Evolutionary conservation across 306 rosid genomes (phyloP).

Genomic region (Cicer bijugum): DNA sequence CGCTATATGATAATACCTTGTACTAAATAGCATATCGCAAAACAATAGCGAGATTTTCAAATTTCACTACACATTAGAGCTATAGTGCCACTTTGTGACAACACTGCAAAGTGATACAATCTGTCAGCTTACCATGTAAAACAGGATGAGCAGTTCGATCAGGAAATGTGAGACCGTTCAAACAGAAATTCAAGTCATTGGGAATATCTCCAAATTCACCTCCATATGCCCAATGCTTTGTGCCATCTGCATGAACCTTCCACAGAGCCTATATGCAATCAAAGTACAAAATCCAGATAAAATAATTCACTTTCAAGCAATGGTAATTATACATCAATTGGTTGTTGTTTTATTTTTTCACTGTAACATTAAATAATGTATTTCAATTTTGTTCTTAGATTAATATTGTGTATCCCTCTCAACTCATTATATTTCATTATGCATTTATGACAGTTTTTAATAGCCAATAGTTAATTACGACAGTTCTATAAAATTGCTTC

Average conservation of each 20-base stretch:
- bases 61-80: too few relatives aligned
- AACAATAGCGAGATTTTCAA: too few relatives aligned
- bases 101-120: background rate
- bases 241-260: constrained; percentile 62
- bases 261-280: constrained; percentile 60
- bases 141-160: constrained; percentile 97
- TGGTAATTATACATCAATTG: constrained; percentile 34
- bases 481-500: too few relatives aligned
- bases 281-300: constrained; percentile 12
- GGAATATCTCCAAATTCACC: constrained; percentile 94
- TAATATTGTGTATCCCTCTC: too few relatives aligned
- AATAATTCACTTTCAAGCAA: constrained; percentile 23
- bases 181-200: constrained; percentile 88
- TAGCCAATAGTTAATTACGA: too few relatives aligned
- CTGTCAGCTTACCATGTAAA: constrained; percentile 64
- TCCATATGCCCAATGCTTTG: constrained; percentile 93
- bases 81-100: too few relatives aligned
- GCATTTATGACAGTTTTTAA: too few relatives aligned
- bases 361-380: too few relatives aligned
- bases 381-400: too few relatives aligned
- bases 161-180: constrained; percentile 80
- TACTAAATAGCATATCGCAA: too few relatives aligned
- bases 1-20: too few relatives aligned
- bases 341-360: background rate
- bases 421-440: too few relatives aligned